These are phyloP conservation scores for Phytophthora capsici DNA, from an alignment of 352 stramenopile species.

Conservation along the genomic window DNA sequence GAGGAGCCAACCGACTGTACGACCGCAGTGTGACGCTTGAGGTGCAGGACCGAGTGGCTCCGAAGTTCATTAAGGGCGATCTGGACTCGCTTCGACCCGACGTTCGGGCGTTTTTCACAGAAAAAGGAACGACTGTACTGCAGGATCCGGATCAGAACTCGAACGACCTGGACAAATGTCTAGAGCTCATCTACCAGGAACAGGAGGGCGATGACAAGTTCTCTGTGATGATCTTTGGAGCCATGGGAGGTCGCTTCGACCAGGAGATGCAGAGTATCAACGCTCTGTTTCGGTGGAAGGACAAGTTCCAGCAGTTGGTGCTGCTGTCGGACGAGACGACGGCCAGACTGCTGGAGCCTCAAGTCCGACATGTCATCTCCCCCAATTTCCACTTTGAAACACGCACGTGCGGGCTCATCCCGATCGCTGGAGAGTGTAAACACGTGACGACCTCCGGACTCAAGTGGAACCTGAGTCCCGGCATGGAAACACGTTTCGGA, in stretches of 20 bases:
- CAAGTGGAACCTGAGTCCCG: slow-evolving; percentile 83
- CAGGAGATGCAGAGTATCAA: slow-evolving; percentile 97
- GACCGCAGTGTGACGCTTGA: slow-evolving; percentile 60
- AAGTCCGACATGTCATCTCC: slow-evolving; percentile 66
- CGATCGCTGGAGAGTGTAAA: slow-evolving; percentile 82
- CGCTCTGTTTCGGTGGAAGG: slow-evolving; percentile 90
- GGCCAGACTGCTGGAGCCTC: slow-evolving; percentile 79
- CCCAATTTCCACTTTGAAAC: slow-evolving; percentile 92
- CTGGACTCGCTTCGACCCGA: slow-evolving; percentile 93
- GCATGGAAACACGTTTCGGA: slow-evolving; percentile 76
- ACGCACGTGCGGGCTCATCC: slow-evolving; percentile 94
- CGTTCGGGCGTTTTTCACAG: slow-evolving; percentile 88
- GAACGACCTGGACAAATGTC: slow-evolving; percentile 96
- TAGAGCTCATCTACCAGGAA: slow-evolving; percentile 58
- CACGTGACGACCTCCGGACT: slow-evolving; percentile 89
- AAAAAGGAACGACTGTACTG: slow-evolving; percentile 66
- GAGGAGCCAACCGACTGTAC: slow-evolving; percentile 95
- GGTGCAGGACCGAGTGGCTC: slow-evolving; percentile 56
- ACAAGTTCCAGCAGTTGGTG: slow-evolving; percentile 81
- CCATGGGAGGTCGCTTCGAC: slow-evolving; percentile 96
- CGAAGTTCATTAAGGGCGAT: slow-evolving; percentile 95
- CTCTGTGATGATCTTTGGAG: slow-evolving; percentile 92
- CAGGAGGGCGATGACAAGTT: slow-evolving; percentile 51
- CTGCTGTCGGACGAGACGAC: slow-evolving; percentile 93
- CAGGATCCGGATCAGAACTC: slow-evolving; percentile 89